Conservation (phyloP, 2,329 filamentous ascomycete species). For the Arthrinium puccinioides region DNA sequence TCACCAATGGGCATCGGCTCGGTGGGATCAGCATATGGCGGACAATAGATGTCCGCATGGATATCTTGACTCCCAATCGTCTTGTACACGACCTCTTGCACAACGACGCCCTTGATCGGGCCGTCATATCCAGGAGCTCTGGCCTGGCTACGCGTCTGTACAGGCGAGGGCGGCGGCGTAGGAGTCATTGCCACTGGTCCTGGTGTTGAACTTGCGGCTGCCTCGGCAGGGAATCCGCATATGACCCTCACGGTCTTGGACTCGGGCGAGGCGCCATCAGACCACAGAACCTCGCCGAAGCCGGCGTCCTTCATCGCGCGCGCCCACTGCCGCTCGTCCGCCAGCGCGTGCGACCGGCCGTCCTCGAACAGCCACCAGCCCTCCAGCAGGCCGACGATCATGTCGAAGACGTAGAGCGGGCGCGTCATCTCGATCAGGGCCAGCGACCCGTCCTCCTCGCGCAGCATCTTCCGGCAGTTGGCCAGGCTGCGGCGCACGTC, state of each 20-base stretch:
- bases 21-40: constrained; percentile 4
- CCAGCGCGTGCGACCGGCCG: constrained; percentile 17
- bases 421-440: constrained; percentile 23
- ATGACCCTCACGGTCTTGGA: constrained; percentile 18
- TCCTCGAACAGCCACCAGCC: constrained; percentile 28
- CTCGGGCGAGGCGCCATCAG: constrained; percentile 13
- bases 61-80: constrained; percentile 8
- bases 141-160: constrained; percentile 1
- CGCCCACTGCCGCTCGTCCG: constrained; percentile 15
- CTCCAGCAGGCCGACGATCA: constrained; percentile 24
- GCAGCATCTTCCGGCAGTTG: constrained; percentile 20
- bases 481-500: constrained; percentile 14
- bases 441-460: constrained; percentile 18
- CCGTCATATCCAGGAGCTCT: neutral
- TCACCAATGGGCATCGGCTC: constrained; percentile 4
- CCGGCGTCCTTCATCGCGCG: constrained; percentile 10
- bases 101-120: constrained; percentile 5
- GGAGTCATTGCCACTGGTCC: neutral
- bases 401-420: constrained; percentile 21
- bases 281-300: constrained; percentile 19
- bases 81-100: constrained; percentile 15
- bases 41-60: constrained; percentile 27
- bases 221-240: constrained; percentile 8
- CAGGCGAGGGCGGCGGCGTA: neutral
- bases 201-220: no score